Evolutionary conservation across 2,329 filamentous ascomycete species (phyloP).

Genomic region (Chaetomiaceae sp.): DNA sequence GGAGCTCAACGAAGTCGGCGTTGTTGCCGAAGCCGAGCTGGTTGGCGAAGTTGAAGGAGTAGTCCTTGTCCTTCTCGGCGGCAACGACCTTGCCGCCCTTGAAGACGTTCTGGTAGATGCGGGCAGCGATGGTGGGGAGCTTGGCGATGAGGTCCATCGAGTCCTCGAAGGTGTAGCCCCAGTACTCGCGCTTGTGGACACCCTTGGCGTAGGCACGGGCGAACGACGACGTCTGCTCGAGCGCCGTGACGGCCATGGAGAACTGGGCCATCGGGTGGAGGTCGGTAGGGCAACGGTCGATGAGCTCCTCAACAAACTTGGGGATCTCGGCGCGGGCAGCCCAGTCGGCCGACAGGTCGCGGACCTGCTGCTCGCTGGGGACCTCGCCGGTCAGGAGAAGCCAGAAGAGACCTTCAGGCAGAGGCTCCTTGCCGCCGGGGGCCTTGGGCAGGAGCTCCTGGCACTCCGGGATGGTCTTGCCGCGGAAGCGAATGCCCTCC

Average conservation of each 20-base stretch:
- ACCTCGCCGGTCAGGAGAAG: constrained; percentile 97
- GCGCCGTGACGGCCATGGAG: constrained; percentile 93
- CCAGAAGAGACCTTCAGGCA: constrained; percentile 99
- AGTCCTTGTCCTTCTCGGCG: constrained; percentile 98
- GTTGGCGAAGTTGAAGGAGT: constrained; percentile 99
- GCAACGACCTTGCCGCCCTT: constrained; percentile 98
- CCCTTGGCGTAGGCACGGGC: constrained; percentile 98
- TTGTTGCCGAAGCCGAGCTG: constrained; percentile 96
- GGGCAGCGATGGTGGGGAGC: constrained; percentile 93
- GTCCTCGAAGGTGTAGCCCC: constrained; percentile 98
- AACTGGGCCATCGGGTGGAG: constrained; percentile 99
- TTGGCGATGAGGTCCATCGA: constrained; percentile 99
- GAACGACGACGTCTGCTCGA: constrained; percentile 97
- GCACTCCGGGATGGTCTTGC: constrained; percentile 98
- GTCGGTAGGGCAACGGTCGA: constrained; percentile 98
- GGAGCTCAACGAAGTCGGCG: constrained; percentile 94
- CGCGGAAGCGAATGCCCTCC: constrained; percentile 99
- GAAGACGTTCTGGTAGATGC: constrained; percentile 99
- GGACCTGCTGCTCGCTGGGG: constrained; percentile 95
- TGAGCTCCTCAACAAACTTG: constrained; percentile 98
- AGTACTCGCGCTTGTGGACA: constrained; percentile 99
- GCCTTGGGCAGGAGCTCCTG: constrained; percentile 96
- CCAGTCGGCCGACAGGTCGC: constrained; percentile 97
- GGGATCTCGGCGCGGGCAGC: constrained; percentile 94
- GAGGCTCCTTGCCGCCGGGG: constrained; percentile 90